These are phyloP conservation scores for Alternaria sp. DNA, from an alignment of 2,329 filamentous ascomycete species.

Conservation along the genomic window DNA sequence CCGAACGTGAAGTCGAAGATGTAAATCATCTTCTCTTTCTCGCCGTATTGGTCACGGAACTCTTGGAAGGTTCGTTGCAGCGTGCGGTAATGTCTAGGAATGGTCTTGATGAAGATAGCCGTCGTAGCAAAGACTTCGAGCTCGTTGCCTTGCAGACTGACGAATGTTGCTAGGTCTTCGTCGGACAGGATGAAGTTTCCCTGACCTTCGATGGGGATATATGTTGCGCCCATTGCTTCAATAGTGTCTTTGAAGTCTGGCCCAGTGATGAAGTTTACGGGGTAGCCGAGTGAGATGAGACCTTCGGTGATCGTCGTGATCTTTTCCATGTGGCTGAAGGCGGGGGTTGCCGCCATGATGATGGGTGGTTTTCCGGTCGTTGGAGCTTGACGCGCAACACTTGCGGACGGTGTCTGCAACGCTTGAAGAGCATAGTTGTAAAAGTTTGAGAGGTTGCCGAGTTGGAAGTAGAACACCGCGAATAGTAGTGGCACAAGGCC, in stretches of 20 bases:
- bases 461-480: not conserved
- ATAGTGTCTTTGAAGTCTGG: constrained; percentile 47
- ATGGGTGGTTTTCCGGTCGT: constrained; percentile 22
- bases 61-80: constrained; percentile 41
- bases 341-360: constrained; percentile 25
- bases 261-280: constrained; percentile 53
- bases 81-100: constrained; percentile 44
- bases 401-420: not conserved
- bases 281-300: constrained; percentile 52
- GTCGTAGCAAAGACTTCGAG: constrained; percentile 47
- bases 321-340: constrained; percentile 34
- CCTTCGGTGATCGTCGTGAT: constrained; percentile 45
- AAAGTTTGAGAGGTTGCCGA: not conserved
- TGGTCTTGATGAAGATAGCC: constrained; percentile 46
- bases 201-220: constrained; percentile 16
- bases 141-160: constrained; percentile 33
- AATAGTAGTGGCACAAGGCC: not conserved
- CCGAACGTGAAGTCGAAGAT: constrained; percentile 54
- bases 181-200: constrained; percentile 13
- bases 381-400: not conserved
- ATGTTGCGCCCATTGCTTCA: constrained; percentile 20
- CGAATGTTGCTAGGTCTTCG: constrained; percentile 29
- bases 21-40: constrained; percentile 53
- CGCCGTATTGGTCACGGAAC: constrained; percentile 41
- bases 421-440: not conserved